phyloP scores from a whole-genome alignment of 495 filamentous ascomycete genomes.

The Tirmania nivea region DNA sequence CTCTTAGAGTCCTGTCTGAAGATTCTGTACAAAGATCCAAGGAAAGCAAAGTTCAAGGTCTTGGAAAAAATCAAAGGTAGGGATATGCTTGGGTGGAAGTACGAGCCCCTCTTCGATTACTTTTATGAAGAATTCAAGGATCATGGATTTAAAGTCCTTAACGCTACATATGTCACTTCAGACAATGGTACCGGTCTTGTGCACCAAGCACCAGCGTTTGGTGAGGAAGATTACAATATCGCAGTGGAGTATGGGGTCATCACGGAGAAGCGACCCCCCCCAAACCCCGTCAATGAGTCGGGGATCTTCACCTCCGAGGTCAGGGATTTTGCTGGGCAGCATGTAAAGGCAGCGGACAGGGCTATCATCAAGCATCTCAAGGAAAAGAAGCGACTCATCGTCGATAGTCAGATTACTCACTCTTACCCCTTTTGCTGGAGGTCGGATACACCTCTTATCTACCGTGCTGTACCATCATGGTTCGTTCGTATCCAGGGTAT shows the following conservation, averaged over 20 bases:
- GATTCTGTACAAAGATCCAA: slow-evolving; percentile 85
- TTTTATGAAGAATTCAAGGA: slow-evolving; percentile 90
- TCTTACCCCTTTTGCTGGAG: slow-evolving; percentile 92
- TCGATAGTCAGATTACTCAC: slow-evolving; percentile 79
- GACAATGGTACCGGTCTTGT: slow-evolving; percentile 92
- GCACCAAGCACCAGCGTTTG: slow-evolving; percentile 85
- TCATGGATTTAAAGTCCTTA: slow-evolving; percentile 60
- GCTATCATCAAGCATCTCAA: slow-evolving; percentile 84
- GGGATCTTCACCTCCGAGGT: slow-evolving; percentile 67
- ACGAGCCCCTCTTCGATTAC: slow-evolving; percentile 79
- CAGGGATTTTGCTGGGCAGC: slow-evolving; percentile 62
- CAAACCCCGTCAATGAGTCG: slow-evolving; percentile 70
- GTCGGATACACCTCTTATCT: slow-evolving; percentile 87
- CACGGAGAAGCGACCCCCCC: slow-evolving; percentile 50
- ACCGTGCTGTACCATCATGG: slow-evolving; percentile 85
- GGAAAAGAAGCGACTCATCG: slow-evolving; percentile 54
- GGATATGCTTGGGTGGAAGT: slow-evolving; percentile 80
- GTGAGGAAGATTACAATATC: slow-evolving; percentile 89
- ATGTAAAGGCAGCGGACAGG: slow-evolving; percentile 91
- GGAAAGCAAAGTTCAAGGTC: slow-evolving; percentile 91
- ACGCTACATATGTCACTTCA: slow-evolving; percentile 71
- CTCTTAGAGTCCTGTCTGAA: slow-evolving; percentile 65
- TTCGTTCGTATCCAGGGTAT: slow-evolving; percentile 74
- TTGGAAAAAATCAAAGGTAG: slow-evolving; percentile 62
- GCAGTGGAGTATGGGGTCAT: slow-evolving; percentile 61